Percentiles rank a stretch among this genome's conserved stretches.
Evolutionary conservation across 305 asterid genomes (phyloP).

Genomic region (Solanum hybrid): DNA sequence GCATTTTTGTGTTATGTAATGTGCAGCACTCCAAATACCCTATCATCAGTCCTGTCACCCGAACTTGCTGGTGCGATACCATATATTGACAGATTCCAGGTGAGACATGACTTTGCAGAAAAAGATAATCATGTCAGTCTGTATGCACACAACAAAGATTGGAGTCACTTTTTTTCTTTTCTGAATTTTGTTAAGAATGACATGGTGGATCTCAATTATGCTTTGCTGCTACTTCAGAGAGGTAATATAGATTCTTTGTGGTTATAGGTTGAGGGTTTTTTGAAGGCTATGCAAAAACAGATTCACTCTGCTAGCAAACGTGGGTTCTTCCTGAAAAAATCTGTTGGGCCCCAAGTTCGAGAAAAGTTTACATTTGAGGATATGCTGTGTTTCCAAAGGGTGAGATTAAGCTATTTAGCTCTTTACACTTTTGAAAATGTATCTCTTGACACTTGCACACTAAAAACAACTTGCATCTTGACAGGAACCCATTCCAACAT

Average conservation of each 20-base stretch:
- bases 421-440: not conserved
- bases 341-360: constrained; percentile 57
- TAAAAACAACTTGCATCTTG: constrained; percentile 18
- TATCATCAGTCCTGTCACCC: constrained; percentile 72
- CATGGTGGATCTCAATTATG: not conserved
- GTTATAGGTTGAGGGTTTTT: constrained; percentile 75
- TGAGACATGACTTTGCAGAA: constrained; percentile 9
- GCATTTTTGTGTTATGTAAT: constrained; percentile 7
- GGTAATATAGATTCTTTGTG: not conserved
- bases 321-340: constrained; percentile 78
- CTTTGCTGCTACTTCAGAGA: constrained; percentile 4
- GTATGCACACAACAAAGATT: not conserved
- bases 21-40: constrained; percentile 72
- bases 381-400: constrained; percentile 91
- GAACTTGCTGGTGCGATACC: constrained; percentile 92
- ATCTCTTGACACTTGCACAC: constrained; percentile 8
- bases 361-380: constrained; percentile 90
- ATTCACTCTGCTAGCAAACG: constrained; percentile 74
- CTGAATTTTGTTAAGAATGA: constrained; percentile 5
- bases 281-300: constrained; percentile 97
- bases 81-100: constrained; percentile 87
- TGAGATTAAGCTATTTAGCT: constrained; percentile 18
- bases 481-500: constrained; percentile 91
- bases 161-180: not conserved
- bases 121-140: not conserved